Evolutionary conservation across 2,329 filamentous ascomycete species (phyloP).

Genomic region (Elsinoe arachidis): DNA sequence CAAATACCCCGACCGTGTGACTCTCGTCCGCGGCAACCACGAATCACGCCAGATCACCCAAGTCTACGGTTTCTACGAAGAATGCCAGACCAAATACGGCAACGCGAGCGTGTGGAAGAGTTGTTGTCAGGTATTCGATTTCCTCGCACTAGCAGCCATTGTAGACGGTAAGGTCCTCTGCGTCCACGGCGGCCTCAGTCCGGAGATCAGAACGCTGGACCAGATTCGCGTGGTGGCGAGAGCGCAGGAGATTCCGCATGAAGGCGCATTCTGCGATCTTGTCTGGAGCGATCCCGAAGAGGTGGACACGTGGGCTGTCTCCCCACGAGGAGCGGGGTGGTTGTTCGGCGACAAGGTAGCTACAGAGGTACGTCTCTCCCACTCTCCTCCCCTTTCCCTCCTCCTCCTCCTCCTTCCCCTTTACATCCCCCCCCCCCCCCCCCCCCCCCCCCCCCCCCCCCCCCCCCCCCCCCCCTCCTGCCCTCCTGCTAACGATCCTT

Average conservation of each 20-base stretch:
- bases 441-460: background rate
- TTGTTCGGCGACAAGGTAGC: conserved; percentile 64
- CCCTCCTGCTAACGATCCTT: conserved; percentile 12
- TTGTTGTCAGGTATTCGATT: conserved; percentile 98
- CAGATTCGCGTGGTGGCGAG: conserved; percentile 93
- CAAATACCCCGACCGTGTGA: conserved; percentile 83
- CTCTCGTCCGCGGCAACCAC: conserved; percentile 96
- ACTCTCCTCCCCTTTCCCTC: background rate
- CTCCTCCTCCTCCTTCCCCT: too few relatives aligned
- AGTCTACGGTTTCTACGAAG: conserved; percentile 98
- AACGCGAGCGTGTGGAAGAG: conserved; percentile 99
- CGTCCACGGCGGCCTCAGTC: conserved; percentile 90
- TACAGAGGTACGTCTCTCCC: conserved; percentile 43
- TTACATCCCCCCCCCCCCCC: too few relatives aligned
- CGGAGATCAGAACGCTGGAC: conserved; percentile 90
- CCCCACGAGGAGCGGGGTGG: conserved; percentile 58
- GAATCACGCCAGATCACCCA: conserved; percentile 98
- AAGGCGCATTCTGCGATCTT: conserved; percentile 95
- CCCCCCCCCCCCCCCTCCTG: background rate
- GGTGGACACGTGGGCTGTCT: conserved; percentile 63
- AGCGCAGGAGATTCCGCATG: conserved; percentile 96
- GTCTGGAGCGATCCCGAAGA: conserved; percentile 98
- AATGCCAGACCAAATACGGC: conserved; percentile 96
- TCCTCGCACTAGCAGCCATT: conserved; percentile 89
- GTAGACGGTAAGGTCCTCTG: conserved; percentile 99